Percentiles rank a stretch among this genome's conserved stretches.
phyloP scores from a whole-genome alignment of 1,139 yeast species.

The Saccharomyces hybrid region DNA sequence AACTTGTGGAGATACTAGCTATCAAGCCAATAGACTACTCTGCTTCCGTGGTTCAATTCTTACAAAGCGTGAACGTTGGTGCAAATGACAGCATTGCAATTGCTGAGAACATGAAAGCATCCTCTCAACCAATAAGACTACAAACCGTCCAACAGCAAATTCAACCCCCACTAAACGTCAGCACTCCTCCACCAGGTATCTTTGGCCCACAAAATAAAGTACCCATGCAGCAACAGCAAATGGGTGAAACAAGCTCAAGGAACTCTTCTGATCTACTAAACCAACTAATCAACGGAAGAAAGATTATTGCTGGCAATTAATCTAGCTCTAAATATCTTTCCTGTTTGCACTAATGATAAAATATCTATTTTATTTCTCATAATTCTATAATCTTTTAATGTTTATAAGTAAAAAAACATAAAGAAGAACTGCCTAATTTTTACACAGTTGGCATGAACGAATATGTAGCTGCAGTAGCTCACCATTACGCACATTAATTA shows the following conservation, averaged over 20 bases:
- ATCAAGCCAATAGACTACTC: conserved; percentile 31
- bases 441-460: too few species aligned
- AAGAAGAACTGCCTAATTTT: too few species aligned
- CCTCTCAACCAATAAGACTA: conserved; percentile 1
- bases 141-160: conserved; percentile 18
- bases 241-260: conserved; percentile 21
- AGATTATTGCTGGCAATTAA: conserved; percentile 32
- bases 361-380: neutral
- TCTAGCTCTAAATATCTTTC: neutral
- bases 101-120: conserved; percentile 1
- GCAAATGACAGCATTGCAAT: conserved; percentile 9
- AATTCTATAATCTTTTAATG: neutral
- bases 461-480: too few species aligned
- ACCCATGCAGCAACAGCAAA: conserved; percentile 16
- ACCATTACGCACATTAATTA: too few species aligned
- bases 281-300: conserved; percentile 66
- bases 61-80: conserved; percentile 21
- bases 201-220: conserved; percentile 26
- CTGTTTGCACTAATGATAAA: neutral
- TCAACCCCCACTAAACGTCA: conserved; percentile 19
- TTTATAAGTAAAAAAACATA: neutral
- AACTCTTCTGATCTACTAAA: conserved; percentile 58
- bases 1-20: conserved; percentile 30
- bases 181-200: conserved; percentile 42
- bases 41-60: conserved; percentile 27